Evolutionary conservation across 345 rosid species (phyloP).

Genomic region (Mallotus nudiflorus): DNA sequence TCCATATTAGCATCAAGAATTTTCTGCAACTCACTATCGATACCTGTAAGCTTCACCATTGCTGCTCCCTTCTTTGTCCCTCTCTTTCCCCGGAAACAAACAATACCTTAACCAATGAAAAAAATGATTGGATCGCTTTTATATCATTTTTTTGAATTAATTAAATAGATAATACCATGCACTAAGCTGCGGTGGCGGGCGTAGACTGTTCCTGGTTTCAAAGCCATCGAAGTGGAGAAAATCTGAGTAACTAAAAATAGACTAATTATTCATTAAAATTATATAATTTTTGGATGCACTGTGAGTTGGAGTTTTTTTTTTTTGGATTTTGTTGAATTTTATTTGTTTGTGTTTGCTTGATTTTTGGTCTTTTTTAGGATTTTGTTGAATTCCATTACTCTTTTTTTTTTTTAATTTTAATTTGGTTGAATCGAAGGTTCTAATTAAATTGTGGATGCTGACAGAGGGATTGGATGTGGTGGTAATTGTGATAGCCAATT

Average conservation of each 20-base stretch:
- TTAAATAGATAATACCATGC: not conserved
- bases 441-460: no score
- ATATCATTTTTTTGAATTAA: no score
- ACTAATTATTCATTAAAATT: no score
- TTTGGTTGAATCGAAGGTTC: no score
- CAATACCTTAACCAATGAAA: not conserved
- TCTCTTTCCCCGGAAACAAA: slow-evolving; percentile 11
- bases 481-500: no score
- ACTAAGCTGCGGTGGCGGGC: not conserved
- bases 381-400: no score
- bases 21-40: slow-evolving; percentile 54
- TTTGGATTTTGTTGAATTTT: no score
- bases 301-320: not conserved
- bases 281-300: not conserved
- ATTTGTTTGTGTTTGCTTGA: no score
- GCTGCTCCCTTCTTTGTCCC: not conserved
- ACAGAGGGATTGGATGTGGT: not conserved
- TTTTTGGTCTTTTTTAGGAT: no score
- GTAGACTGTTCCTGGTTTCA: not conserved
- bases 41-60: slow-evolving; percentile 38
- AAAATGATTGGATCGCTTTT: no score
- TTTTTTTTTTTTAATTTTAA: no score
- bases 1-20: slow-evolving; percentile 65
- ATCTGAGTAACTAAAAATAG: no score
- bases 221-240: not conserved